A percentile compares a stretch with the other conserved stretches of the same genome.
Evolutionary conservation across 1,284 basidiomycete species (phyloP).

Genomic region (Leccinum pachyderme): DNA sequence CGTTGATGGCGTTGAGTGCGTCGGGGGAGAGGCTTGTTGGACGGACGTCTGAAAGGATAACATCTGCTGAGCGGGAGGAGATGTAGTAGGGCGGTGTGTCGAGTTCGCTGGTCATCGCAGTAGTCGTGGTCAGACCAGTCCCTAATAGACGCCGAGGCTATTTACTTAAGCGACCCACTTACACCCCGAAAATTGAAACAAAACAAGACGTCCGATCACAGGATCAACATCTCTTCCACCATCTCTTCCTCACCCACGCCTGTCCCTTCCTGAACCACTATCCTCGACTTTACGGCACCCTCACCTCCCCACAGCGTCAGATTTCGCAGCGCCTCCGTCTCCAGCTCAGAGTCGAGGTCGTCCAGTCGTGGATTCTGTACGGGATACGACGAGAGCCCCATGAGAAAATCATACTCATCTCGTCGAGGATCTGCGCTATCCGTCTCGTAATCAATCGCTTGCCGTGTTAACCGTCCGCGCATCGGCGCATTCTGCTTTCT

Average conservation of each 20-base stretch:
- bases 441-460: constrained; percentile 11
- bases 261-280: not conserved
- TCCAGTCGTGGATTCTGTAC: constrained; percentile 35
- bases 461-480: constrained; percentile 27
- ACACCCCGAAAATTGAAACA: constrained; percentile 5
- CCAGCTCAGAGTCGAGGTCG: constrained; percentile 40
- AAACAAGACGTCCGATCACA: constrained; percentile 2
- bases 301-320: constrained; percentile 41
- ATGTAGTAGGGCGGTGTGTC: constrained; percentile 63
- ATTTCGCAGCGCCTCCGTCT: constrained; percentile 44
- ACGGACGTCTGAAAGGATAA: constrained; percentile 86
- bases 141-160: not conserved
- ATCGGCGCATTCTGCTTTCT: constrained; percentile 37
- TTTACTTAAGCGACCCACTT: constrained; percentile 21
- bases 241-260: constrained; percentile 25
- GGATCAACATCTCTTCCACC: constrained; percentile 27
- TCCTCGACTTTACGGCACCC: not conserved
- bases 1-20: constrained; percentile 77
- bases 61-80: constrained; percentile 78
- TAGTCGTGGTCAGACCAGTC: constrained; percentile 5
- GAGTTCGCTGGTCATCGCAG: constrained; percentile 5
- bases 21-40: constrained; percentile 80
- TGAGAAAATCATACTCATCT: constrained; percentile 48
- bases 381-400: constrained; percentile 38
- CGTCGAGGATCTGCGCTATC: constrained; percentile 17